Percentiles rank a stretch among this genome's conserved stretches.
These are phyloP conservation scores for Xylaria flabelliformis DNA, from an alignment of 495 filamentous ascomycete species.

Conservation along the genomic window DNA sequence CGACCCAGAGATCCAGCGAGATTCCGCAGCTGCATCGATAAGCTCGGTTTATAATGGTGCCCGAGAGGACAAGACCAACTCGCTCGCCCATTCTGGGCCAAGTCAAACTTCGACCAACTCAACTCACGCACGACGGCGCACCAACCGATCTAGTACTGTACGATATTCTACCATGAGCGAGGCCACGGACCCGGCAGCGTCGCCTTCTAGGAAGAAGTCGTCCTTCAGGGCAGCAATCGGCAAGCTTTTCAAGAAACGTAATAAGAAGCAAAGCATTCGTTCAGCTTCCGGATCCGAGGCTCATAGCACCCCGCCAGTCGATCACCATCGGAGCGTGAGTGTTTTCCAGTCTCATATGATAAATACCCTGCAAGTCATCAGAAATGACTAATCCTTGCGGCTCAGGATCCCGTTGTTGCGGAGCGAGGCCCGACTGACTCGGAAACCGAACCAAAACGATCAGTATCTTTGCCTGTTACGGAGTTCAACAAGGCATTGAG, in stretches of 20 bases:
- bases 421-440: slow-evolving; percentile 32
- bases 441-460: slow-evolving; percentile 51
- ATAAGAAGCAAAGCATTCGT: slow-evolving; percentile 47
- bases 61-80: slow-evolving; percentile 38
- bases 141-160: slow-evolving; percentile 45
- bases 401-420: slow-evolving; percentile 53
- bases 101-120: slow-evolving; percentile 38
- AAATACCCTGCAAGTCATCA: background rate
- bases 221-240: slow-evolving; percentile 55
- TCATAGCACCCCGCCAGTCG: slow-evolving; percentile 27
- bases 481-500: slow-evolving; percentile 59
- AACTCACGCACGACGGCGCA: slow-evolving; percentile 36
- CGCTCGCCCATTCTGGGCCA: slow-evolving; percentile 36
- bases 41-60: slow-evolving; percentile 36
- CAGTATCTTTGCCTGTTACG: slow-evolving; percentile 59
- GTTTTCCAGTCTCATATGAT: background rate
- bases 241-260: slow-evolving; percentile 55
- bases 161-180: slow-evolving; percentile 52
- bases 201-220: slow-evolving; percentile 57
- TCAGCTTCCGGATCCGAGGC: slow-evolving; percentile 33
- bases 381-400: slow-evolving; percentile 29
- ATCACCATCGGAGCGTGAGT: slow-evolving; percentile 56
- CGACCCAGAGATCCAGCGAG: slow-evolving; percentile 42
- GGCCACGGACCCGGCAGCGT: slow-evolving; percentile 37
- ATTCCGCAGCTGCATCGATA: slow-evolving; percentile 48